These are phyloP conservation scores for Tetrastigma voinierianum DNA, from an alignment of 164 flowering plant genomes.

Conservation along the genomic window DNA sequence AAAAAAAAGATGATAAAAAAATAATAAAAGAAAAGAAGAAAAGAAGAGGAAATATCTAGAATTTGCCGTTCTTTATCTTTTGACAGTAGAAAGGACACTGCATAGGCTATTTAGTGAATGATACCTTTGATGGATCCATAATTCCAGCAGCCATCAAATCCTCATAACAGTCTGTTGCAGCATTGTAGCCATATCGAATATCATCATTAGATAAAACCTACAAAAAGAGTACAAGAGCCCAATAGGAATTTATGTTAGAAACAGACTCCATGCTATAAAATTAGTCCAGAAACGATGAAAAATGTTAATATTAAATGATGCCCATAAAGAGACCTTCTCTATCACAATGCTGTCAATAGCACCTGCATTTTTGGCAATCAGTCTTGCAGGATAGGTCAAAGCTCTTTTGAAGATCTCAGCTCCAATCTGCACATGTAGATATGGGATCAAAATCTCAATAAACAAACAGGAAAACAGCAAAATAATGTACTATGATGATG, in stretches of 20 bases:
- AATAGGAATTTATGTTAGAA: constrained; percentile 2
- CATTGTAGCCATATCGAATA: constrained; percentile 68
- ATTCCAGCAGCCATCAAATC: constrained; percentile 79
- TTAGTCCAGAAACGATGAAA: not conserved
- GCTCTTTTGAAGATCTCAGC: constrained; percentile 85
- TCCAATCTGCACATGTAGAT: constrained; percentile 57
- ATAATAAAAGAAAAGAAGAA: too few species aligned
- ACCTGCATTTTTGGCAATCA: constrained; percentile 86
- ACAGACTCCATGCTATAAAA: constrained; percentile 1
- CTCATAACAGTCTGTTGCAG: constrained; percentile 70
- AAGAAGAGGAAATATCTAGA: too few species aligned
- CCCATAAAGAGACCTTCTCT: constrained; percentile 49
- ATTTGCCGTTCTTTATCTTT: too few species aligned
- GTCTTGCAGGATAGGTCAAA: constrained; percentile 62
- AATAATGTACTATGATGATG: too few species aligned
- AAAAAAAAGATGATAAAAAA: too few species aligned
- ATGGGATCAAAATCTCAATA: not conserved
- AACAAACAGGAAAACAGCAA: not conserved
- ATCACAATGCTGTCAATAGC: constrained; percentile 69
- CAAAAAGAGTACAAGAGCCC: constrained; percentile 2
- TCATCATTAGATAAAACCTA: constrained; percentile 63
- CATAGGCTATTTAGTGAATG: not conserved
- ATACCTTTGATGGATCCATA: constrained; percentile 87
- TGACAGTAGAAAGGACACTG: too few species aligned
- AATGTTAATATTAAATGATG: not conserved